phyloP scores from a whole-genome alignment of 352 stramenopile genomes.

The Lagenidium giganteum region DNA sequence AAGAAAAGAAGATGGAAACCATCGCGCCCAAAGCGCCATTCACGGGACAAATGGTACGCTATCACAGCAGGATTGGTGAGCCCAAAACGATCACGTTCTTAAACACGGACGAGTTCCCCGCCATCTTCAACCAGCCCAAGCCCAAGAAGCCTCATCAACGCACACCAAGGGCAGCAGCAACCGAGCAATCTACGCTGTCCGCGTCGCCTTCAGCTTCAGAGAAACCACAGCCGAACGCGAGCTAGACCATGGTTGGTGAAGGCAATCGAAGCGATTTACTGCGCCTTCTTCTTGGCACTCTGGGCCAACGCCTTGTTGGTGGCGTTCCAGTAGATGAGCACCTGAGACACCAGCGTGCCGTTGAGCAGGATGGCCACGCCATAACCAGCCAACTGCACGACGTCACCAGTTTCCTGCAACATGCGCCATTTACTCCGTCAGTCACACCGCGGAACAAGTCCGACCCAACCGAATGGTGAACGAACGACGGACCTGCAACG shows the following conservation, averaged over 20 bases:
- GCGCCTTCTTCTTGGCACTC: slow-evolving; percentile 63
- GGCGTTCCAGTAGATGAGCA: slow-evolving; percentile 76
- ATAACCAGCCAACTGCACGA: slow-evolving; percentile 64
- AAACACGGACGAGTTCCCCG: slow-evolving; percentile 56
- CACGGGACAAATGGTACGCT: slow-evolving; percentile 63
- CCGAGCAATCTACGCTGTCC: too few species aligned
- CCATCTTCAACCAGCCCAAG: slow-evolving; percentile 60
- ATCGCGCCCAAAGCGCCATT: slow-evolving; percentile 63
- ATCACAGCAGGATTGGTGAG: slow-evolving; percentile 50
- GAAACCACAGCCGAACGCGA: not conserved
- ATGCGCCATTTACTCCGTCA: not conserved
- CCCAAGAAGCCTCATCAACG: slow-evolving; percentile 44
- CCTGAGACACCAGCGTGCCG: slow-evolving; percentile 69
- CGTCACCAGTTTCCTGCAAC: slow-evolving; percentile 65
- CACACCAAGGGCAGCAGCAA: slow-evolving; percentile 21
- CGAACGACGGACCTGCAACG: slow-evolving; percentile 43
- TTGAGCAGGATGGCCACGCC: slow-evolving; percentile 74
- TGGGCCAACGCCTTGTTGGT: slow-evolving; percentile 66
- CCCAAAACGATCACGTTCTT: slow-evolving; percentile 83
- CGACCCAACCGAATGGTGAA: too few species aligned
- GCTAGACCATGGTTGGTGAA: too few species aligned
- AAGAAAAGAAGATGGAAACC: slow-evolving; percentile 75
- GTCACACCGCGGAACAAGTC: too few species aligned
- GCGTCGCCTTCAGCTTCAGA: too few species aligned
- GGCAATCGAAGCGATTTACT: slow-evolving; percentile 32